A percentile compares a stretch with the other conserved stretches of the same genome.
phyloP scores from a whole-genome alignment of 352 stramenopile species.

The Phytophthora palmivora region DNA sequence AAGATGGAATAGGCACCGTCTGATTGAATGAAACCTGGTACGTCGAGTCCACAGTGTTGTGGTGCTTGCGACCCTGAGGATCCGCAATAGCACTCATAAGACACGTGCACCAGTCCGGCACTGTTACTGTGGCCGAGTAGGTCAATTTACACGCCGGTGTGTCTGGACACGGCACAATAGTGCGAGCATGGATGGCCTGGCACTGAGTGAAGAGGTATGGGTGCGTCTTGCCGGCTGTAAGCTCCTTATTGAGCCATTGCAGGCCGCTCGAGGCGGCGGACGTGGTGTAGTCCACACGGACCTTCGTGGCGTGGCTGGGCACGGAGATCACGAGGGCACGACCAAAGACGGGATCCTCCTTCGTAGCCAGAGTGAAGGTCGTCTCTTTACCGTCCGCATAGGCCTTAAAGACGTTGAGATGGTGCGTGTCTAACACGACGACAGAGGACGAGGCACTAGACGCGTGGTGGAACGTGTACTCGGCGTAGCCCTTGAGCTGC shows the following conservation, averaged over 20 bases:
- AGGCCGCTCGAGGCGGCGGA: slow-evolving; percentile 73
- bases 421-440: slow-evolving; percentile 89
- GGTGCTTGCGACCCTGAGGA: slow-evolving; percentile 29
- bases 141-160: slow-evolving; percentile 94
- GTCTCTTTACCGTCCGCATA: slow-evolving; percentile 55
- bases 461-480: slow-evolving; percentile 78
- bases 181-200: too few species aligned
- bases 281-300: slow-evolving; percentile 86
- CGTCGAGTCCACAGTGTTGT: slow-evolving; percentile 31
- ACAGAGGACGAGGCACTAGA: slow-evolving; percentile 24
- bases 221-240: slow-evolving; percentile 95
- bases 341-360: slow-evolving; percentile 70
- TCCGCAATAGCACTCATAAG: slow-evolving; percentile 91
- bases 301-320: slow-evolving; percentile 48
- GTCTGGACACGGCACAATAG: slow-evolving; percentile 96
- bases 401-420: slow-evolving; percentile 73
- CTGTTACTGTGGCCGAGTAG: slow-evolving; percentile 92
- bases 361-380: slow-evolving; percentile 65
- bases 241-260: slow-evolving; percentile 93
- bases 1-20: slow-evolving; percentile 94
- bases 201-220: slow-evolving; percentile 98
- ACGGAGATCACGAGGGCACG: slow-evolving; percentile 62
- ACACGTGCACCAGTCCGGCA: slow-evolving; percentile 92
- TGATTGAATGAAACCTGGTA: slow-evolving; percentile 88
- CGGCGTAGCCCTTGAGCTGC: slow-evolving; percentile 79